Evolutionary conservation across 106 monocot genomes (phyloP), one percentile per base, ranked within the genome.

Genomic region (Dactylorhiza incarnata): DNA sequence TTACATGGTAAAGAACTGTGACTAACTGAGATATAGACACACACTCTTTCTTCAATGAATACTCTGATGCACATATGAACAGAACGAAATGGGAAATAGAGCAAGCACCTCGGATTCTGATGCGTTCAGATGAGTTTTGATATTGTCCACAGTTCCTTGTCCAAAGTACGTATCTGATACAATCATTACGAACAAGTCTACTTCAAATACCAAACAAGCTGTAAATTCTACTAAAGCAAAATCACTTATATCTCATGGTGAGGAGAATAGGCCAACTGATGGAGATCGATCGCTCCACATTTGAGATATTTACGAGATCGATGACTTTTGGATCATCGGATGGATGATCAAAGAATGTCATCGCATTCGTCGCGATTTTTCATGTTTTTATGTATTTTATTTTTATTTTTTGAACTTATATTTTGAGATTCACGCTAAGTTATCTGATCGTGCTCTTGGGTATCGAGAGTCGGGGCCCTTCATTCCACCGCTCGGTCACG

Each of bases 131-230:
- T 99, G 89, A 19, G 82, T 84, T 86, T 94, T 89, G 74, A 99
- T 78, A 87, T 86, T 94, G 14, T 89, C 94, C 53, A 99, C 89
- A 50, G 97, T 99, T 73, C 97, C 97, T 7, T 81, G 89, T 80
- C 97, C 97, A 83, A 99, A 94, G 74, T 80, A 99, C 55, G 84
- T 88, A 78, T 94, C 97, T 94, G 94, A 23, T 49, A 71, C 73
- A 87, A 73, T 14, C 17, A 74, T 12, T 37, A 69, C 16, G n/a
- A 3, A 29, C 47, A 17, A 47, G 22, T 51, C 53, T 1, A 25
- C 44, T 16, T 66, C n/a, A 4, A 56, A 49, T 16, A 26, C 13
- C 49, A 9, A 67, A 15, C 14, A 72, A 24, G 49, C 49, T 3
- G 16, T 22, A 49, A 49, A 16, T 72, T 23, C 9, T 7, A 2